phyloP scores from a whole-genome alignment of 139 green algal species.

The Micractinium conductrix region DNA sequence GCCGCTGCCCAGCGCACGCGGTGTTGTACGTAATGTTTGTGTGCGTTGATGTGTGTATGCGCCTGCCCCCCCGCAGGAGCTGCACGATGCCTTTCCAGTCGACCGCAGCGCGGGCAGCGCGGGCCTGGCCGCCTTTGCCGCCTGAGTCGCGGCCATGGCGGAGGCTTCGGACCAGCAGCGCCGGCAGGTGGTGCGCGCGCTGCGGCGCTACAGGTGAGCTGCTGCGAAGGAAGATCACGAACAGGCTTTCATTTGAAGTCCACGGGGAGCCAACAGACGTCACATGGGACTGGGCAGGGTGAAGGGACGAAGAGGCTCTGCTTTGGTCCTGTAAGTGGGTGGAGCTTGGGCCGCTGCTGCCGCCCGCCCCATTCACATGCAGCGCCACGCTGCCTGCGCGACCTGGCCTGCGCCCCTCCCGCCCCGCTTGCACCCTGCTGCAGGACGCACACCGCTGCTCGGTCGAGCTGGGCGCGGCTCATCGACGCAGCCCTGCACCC shows the following conservation, averaged over 20 bases:
- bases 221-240: too few species aligned
- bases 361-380: too few species aligned
- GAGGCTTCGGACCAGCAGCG: constrained; percentile 1
- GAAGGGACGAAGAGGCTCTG: too few species aligned
- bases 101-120: background rate
- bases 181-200: background rate
- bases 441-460: background rate
- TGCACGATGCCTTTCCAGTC: constrained; percentile 5
- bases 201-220: constrained; percentile 12
- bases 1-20: background rate
- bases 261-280: too few species aligned
- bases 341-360: too few species aligned
- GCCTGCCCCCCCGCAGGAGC: background rate
- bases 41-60: background rate
- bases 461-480: background rate
- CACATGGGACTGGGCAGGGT: too few species aligned
- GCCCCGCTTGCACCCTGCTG: background rate
- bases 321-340: too few species aligned
- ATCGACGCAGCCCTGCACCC: constrained; percentile 8
- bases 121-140: constrained; percentile 4
- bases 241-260: too few species aligned
- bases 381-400: too few species aligned
- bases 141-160: background rate
- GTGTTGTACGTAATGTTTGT: too few species aligned
- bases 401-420: background rate